Percentiles rank a stretch among this genome's conserved stretches.
Conservation (phyloP, 1,139 yeast genomes). For the Candida freyschussii region DNA sequence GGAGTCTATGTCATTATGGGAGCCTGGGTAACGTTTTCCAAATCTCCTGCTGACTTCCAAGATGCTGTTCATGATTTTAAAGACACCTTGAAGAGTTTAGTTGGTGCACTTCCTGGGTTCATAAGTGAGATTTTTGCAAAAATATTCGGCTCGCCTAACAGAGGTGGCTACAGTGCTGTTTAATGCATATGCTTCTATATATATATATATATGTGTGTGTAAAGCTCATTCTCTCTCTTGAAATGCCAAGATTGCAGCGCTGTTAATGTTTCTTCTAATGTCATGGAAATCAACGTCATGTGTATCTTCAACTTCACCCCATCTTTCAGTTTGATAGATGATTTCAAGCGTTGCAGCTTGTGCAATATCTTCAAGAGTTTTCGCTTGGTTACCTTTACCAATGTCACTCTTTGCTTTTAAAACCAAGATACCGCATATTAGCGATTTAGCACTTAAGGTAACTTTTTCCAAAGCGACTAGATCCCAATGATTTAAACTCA, state of each 20-base stretch:
- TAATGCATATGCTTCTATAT: constrained; percentile 33
- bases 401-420: constrained; percentile 26
- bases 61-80: constrained; percentile 67
- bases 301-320: constrained; percentile 99
- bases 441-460: constrained; percentile 78
- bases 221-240: constrained; percentile 14
- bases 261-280: constrained; percentile 71
- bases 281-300: constrained; percentile 95
- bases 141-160: constrained; percentile 57
- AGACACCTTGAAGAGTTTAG: constrained; percentile 57
- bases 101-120: constrained; percentile 67
- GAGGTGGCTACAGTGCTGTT: constrained; percentile 93
- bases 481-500: constrained; percentile 62
- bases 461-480: constrained; percentile 87
- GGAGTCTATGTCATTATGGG: constrained; percentile 72
- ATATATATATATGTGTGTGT: background rate
- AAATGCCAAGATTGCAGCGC: constrained; percentile 66
- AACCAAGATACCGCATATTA: constrained; percentile 60
- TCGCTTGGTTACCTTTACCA: constrained; percentile 13
- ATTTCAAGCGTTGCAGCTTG: constrained; percentile 78
- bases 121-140: constrained; percentile 63
- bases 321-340: constrained; percentile 74
- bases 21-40: constrained; percentile 61
- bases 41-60: constrained; percentile 39
- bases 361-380: constrained; percentile 64